phyloP scores from a whole-genome alignment of 768 basidiomycete species.

The Termitomyces sp. region DNA sequence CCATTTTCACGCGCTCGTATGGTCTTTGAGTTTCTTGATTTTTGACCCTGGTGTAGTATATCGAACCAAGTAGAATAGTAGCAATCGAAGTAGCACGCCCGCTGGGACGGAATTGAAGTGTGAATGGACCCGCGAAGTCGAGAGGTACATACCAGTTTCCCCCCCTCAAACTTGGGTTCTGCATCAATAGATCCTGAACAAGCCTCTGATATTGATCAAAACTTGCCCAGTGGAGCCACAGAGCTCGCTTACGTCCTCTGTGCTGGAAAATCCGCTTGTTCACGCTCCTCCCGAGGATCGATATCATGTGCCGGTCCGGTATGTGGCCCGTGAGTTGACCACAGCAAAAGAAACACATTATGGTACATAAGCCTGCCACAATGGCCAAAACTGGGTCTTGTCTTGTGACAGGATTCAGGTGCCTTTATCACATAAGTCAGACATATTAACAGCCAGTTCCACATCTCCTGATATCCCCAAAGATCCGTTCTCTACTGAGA shows the following conservation, averaged over 20 bases:
- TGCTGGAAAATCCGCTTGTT: background rate
- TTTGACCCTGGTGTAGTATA: slow-evolving; percentile 88
- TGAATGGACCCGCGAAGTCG: background rate
- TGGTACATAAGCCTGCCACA: slow-evolving; percentile 10
- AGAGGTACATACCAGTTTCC: background rate
- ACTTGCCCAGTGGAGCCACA: background rate
- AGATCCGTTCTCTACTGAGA: slow-evolving; percentile 1
- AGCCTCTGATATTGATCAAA: background rate
- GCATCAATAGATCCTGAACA: background rate
- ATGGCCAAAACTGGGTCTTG: slow-evolving; percentile 31
- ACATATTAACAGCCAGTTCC: too few relatives aligned
- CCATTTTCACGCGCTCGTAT: slow-evolving; percentile 62
- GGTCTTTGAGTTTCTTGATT: slow-evolving; percentile 55
- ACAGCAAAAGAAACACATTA: slow-evolving; percentile 7
- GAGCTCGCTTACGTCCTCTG: background rate
- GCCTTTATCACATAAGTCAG: slow-evolving; percentile 50
- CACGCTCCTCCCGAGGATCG: background rate
- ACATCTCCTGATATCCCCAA: slow-evolving; percentile 40
- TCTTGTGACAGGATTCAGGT: slow-evolving; percentile 49
- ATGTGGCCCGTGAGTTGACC: slow-evolving; percentile 5
- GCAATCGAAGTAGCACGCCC: slow-evolving; percentile 79
- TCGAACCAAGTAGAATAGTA: slow-evolving; percentile 75
- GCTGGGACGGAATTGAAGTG: slow-evolving; percentile 29
- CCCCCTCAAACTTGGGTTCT: background rate
- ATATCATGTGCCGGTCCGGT: slow-evolving; percentile 6